phyloP scores from a whole-genome alignment of 2,329 filamentous ascomycete genomes.

The Ophiobolus disseminans region DNA sequence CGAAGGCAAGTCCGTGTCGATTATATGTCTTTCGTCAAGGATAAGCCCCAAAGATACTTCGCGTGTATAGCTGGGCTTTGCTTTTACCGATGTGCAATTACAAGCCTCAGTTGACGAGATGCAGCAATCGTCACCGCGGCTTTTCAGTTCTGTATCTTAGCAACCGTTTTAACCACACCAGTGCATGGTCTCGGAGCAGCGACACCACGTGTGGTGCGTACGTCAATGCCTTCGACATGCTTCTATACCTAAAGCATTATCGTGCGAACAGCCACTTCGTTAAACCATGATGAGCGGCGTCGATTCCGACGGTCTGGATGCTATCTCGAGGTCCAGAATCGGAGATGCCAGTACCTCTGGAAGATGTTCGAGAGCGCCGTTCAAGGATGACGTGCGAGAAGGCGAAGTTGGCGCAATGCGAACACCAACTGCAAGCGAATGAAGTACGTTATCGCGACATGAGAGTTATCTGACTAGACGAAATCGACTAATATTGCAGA shows the following conservation, averaged over 20 bases:
- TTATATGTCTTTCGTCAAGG: background rate
- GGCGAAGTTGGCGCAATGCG: constrained; percentile 1
- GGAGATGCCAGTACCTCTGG: background rate
- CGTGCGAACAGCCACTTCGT: background rate
- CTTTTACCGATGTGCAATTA: background rate
- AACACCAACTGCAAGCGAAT: background rate
- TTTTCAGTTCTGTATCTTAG: background rate
- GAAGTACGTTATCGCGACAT: background rate
- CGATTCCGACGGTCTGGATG: background rate
- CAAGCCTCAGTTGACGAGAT: constrained; percentile 4
- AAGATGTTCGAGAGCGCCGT: background rate
- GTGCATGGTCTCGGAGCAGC: background rate
- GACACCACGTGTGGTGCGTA: too few species aligned
- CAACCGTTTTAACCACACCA: background rate
- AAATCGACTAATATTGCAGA: background rate
- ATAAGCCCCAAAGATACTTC: background rate
- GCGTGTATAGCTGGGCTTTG: background rate
- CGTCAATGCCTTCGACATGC: too few species aligned
- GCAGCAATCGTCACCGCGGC: background rate
- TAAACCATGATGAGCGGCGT: background rate
- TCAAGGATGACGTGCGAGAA: constrained; percentile 2
- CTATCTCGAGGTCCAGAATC: background rate
- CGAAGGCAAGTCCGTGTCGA: background rate
- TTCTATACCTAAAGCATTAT: background rate
- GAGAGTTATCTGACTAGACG: background rate